phyloP scores from a whole-genome alignment of 2,329 filamentous ascomycete genomes.

The Colletotrichum orbiculare region DNA sequence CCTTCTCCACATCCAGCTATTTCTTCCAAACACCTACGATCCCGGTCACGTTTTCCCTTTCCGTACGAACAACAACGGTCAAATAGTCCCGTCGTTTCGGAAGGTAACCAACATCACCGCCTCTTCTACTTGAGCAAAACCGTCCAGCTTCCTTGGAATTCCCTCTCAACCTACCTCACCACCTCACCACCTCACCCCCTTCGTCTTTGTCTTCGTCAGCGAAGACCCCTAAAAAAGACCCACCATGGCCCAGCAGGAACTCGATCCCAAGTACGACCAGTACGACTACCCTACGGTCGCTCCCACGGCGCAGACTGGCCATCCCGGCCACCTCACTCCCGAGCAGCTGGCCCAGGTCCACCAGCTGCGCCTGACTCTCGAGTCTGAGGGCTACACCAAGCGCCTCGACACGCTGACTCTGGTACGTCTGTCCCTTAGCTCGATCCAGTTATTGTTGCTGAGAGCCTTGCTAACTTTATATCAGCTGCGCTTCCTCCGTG shows the following conservation, averaged over 20 bases:
- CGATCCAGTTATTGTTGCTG: too few relatives aligned
- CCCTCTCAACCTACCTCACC: conserved; percentile 8
- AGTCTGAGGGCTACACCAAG: conserved; percentile 83
- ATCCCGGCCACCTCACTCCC: conserved; percentile 87
- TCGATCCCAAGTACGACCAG: conserved; percentile 93
- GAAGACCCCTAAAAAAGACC: conserved; percentile 29
- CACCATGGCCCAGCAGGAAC: conserved; percentile 47
- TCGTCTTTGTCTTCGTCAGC: conserved; percentile 23
- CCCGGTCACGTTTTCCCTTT: conserved; percentile 16
- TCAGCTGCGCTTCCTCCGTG: conserved; percentile 89
- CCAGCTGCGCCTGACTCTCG: conserved; percentile 86
- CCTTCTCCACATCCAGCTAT: conserved; percentile 34
- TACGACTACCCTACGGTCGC: conserved; percentile 91
- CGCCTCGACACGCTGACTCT: conserved; percentile 92
- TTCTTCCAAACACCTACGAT: conserved; percentile 28
- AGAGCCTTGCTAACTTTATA: conserved; percentile 33
- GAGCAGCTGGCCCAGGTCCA: conserved; percentile 90
- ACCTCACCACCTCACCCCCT: background rate
- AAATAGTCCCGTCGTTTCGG: conserved; percentile 11
- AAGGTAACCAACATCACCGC: background rate
- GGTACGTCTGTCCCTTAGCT: conserved; percentile 60
- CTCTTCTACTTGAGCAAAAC: background rate
- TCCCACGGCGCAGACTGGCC: conserved; percentile 76
- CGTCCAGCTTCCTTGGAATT: conserved; percentile 22
- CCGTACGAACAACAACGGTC: conserved; percentile 21